Conservation (phyloP, 139 green algal genomes). For the Auxenochlorella pyrenoidosa region DNA sequence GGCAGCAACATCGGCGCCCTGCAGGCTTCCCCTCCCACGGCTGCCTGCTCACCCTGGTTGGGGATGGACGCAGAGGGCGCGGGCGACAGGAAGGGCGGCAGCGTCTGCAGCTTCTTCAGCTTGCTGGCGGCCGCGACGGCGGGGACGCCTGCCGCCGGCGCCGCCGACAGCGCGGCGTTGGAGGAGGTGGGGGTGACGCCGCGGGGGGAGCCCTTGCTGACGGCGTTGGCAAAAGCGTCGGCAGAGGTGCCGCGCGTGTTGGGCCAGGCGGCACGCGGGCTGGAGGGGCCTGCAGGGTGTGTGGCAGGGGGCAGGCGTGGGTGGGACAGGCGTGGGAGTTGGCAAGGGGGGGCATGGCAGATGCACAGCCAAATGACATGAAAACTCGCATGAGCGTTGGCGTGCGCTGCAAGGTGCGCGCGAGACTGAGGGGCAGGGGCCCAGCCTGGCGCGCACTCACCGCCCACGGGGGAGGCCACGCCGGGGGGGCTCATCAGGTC, state of each 20-base stretch:
- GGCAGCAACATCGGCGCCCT: neutral
- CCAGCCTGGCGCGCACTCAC: neutral
- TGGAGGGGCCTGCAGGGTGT: conserved; percentile 12
- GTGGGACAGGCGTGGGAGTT: no score
- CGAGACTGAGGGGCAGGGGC: neutral
- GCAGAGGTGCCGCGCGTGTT: conserved; percentile 6
- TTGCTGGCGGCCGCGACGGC: neutral
- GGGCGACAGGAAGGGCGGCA: neutral
- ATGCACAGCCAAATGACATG: no score
- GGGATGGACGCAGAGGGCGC: neutral
- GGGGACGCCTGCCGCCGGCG: neutral
- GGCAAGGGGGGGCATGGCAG: no score
- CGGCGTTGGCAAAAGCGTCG: conserved; percentile 1
- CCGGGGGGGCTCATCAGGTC: conserved; percentile 29
- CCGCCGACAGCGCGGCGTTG: neutral
- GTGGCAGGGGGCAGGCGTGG: neutral
- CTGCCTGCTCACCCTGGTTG: conserved; percentile 32
- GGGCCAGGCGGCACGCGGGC: conserved; percentile 11
- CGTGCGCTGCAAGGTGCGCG: no score
- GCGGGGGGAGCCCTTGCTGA: conserved; percentile 15
- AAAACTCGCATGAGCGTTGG: no score
- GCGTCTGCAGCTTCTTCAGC: conserved; percentile 1
- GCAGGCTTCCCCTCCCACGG: no score
- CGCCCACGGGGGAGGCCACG: conserved; percentile 4
- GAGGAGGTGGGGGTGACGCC: conserved; percentile 30